Evolutionary conservation across 2,329 filamentous ascomycete species (phyloP).

Genomic region (Penicillium expansum): DNA sequence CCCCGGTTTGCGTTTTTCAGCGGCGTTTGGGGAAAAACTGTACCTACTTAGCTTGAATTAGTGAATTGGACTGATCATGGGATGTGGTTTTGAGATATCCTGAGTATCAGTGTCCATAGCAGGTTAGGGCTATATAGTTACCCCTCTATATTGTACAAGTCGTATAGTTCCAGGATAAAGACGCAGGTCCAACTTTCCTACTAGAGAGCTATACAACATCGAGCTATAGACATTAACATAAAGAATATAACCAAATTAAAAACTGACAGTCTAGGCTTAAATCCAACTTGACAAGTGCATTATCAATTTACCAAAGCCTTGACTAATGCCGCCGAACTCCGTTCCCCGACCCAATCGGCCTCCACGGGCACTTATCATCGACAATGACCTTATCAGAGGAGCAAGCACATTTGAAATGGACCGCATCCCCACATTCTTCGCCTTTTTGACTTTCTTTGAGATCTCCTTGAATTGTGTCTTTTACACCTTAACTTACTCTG

Average conservation of each 20-base stretch:
- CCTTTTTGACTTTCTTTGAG: neutral
- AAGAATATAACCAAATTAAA: neutral
- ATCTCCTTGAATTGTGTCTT: neutral
- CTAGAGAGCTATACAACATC: neutral
- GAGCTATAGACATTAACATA: neutral
- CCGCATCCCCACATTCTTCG: constrained; percentile 19
- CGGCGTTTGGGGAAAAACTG: constrained; percentile 6
- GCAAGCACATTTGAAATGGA: constrained; percentile 11
- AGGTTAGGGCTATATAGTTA: neutral
- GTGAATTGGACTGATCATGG: neutral
- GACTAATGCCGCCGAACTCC: constrained; percentile 22
- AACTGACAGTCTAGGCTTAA: neutral
- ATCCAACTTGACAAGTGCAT: neutral
- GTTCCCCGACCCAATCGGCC: constrained; percentile 22
- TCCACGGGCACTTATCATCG: constrained; percentile 20
- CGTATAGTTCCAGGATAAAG: neutral
- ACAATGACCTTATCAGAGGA: constrained; percentile 11
- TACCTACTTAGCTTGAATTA: constrained; percentile 2
- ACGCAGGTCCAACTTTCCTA: neutral
- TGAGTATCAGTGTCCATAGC: neutral
- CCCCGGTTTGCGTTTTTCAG: neutral
- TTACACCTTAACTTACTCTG: neutral
- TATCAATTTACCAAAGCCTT: constrained; percentile 16
- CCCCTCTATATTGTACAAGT: too few relatives aligned
- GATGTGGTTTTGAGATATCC: neutral